These are phyloP conservation scores for barley (Hordeum vulgare) DNA, from an alignment of 176 grass and related monocot species.

Conservation along the genomic window DNA sequence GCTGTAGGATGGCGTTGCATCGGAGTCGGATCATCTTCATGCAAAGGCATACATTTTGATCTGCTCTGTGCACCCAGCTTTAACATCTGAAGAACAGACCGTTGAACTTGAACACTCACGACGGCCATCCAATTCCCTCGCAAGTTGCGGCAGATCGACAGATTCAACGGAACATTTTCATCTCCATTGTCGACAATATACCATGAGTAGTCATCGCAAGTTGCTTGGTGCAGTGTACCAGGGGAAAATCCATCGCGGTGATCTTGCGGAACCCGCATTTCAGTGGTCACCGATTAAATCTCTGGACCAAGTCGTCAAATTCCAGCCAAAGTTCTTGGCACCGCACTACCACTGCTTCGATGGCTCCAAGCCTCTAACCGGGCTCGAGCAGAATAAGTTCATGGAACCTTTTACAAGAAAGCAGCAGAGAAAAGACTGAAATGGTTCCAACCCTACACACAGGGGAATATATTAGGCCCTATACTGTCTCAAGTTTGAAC, in stretches of 20 bases:
- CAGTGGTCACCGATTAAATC: constrained; percentile 1
- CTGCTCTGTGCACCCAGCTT: constrained; percentile 1
- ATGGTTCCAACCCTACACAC: constrained; percentile 32
- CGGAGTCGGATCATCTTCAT: neutral
- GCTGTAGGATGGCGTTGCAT: neutral
- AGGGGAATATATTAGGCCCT: constrained; percentile 37
- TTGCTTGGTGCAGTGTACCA: constrained; percentile 1
- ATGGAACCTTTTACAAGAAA: constrained; percentile 29
- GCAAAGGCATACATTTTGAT: neutral
- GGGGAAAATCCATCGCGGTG: neutral
- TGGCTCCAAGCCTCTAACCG: constrained; percentile 26
- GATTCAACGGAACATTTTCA: constrained; percentile 11
- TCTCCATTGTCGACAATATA: neutral
- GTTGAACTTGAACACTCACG: neutral
- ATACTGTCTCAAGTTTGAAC: constrained; percentile 25
- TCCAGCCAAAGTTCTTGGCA: constrained; percentile 28
- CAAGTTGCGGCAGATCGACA: constrained; percentile 18
- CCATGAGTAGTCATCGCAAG: neutral
- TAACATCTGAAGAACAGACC: neutral
- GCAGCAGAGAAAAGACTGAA: constrained; percentile 20
- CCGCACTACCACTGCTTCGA: constrained; percentile 17
- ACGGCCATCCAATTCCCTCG: neutral
- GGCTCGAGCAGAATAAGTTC: constrained; percentile 31
- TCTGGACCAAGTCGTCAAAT: neutral
- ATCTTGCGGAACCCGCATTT: neutral